A percentile compares a stretch with the other conserved stretches of the same genome.
Evolutionary conservation across 116 monocot genomes (phyloP).

Genomic region (Zostera marina): DNA sequence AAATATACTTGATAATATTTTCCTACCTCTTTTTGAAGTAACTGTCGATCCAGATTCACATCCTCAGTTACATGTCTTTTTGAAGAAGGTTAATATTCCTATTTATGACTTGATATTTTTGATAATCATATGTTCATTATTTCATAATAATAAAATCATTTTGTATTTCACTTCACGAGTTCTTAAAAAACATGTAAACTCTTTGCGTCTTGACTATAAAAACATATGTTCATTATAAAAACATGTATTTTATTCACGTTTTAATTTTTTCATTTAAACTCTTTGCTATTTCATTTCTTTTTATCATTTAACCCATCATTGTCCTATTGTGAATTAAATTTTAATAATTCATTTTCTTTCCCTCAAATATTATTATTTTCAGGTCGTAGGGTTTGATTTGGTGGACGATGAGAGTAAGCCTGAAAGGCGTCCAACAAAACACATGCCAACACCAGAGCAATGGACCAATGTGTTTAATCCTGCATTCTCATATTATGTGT

Average conservation of each 20-base stretch:
- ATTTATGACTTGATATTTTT: neutral
- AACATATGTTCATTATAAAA: too few species aligned
- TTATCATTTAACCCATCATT: neutral
- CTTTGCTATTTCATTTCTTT: too few species aligned
- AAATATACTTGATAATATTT: slow-evolving; percentile 93
- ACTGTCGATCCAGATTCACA: slow-evolving; percentile 94
- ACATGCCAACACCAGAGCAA: slow-evolving; percentile 92
- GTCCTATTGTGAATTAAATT: neutral
- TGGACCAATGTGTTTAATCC: slow-evolving; percentile 99
- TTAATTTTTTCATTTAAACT: too few species aligned
- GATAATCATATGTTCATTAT: neutral
- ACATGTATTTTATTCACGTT: too few species aligned
- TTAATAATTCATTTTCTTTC: neutral
- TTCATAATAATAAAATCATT: neutral
- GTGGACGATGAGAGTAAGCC: slow-evolving; percentile 99
- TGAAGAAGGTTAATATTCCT: slow-evolving; percentile 52
- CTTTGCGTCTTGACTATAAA: too few species aligned
- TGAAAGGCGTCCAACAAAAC: slow-evolving; percentile 96
- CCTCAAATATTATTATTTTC: neutral
- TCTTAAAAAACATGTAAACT: neutral
- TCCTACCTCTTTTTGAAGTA: slow-evolving; percentile 95
- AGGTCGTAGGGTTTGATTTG: slow-evolving; percentile 99
- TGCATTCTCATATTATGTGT: slow-evolving; percentile 95
- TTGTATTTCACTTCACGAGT: neutral
- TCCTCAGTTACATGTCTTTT: slow-evolving; percentile 90